Percentiles rank a stretch among this genome's conserved stretches.
These are phyloP conservation scores for Citropsis articulata DNA, from an alignment of 345 rosid genomes.

Conservation along the genomic window DNA sequence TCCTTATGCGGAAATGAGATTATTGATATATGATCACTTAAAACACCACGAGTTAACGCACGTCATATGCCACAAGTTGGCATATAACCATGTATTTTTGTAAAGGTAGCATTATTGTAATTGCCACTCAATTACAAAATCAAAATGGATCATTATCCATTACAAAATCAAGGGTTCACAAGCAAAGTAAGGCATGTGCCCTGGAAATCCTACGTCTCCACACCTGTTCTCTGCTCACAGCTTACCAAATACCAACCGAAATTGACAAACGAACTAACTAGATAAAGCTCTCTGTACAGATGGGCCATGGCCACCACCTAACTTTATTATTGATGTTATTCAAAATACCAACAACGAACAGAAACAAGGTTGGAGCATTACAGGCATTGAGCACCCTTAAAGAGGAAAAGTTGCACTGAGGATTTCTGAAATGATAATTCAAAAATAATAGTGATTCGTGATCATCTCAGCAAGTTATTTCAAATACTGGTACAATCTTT, in stretches of 20 bases:
- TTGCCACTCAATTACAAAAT: not conserved
- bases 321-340: not conserved
- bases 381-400: not conserved
- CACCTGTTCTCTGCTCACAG: not conserved
- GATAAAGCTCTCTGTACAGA: not conserved
- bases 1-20: too few relatives aligned
- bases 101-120: not conserved
- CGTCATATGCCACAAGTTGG: too few relatives aligned
- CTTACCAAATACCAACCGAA: not conserved
- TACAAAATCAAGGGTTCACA: too few relatives aligned
- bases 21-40: too few relatives aligned
- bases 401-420: not conserved
- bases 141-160: not conserved
- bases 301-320: not conserved
- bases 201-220: not conserved
- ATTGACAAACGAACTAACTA: not conserved
- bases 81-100: too few relatives aligned
- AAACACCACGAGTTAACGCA: too few relatives aligned
- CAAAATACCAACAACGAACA: not conserved
- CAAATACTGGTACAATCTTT: not conserved
- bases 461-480: slow-evolving; percentile 2
- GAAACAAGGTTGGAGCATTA: not conserved
- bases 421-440: not conserved
- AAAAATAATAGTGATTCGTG: not conserved
- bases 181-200: not conserved